These are phyloP conservation scores for Fusarium redolens DNA, from an alignment of 2,329 filamentous ascomycete species.

Conservation along the genomic window DNA sequence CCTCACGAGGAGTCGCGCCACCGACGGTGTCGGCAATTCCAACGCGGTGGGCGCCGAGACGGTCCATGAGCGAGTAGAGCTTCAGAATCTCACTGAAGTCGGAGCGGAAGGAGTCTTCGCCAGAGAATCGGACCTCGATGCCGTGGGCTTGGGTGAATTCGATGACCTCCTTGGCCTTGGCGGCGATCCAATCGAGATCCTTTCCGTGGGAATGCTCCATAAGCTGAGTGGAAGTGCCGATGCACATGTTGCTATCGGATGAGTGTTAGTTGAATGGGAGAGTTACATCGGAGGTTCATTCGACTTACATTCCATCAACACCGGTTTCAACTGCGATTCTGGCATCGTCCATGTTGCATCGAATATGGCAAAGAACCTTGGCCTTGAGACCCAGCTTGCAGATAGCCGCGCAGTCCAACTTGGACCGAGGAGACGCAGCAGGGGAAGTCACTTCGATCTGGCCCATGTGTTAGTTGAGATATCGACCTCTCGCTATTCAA, in stretches of 20 bases:
- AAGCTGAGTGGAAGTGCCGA: slow-evolving; percentile 85
- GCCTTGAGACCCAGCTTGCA: slow-evolving; percentile 93
- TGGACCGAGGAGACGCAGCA: slow-evolving; percentile 86
- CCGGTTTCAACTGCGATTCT: slow-evolving; percentile 84
- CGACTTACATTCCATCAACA: slow-evolving; percentile 56
- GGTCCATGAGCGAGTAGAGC: slow-evolving; percentile 85
- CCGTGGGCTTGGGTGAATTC: slow-evolving; percentile 34
- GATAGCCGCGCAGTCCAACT: slow-evolving; percentile 87
- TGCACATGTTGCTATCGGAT: slow-evolving; percentile 72
- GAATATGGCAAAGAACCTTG: slow-evolving; percentile 47
- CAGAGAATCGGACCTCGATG: slow-evolving; percentile 63
- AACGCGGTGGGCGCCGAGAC: slow-evolving; percentile 84
- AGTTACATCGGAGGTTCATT: not conserved
- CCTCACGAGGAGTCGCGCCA: slow-evolving; percentile 84
- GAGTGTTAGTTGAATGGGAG: not conserved
- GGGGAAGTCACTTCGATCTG: slow-evolving; percentile 81
- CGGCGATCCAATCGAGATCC: slow-evolving; percentile 90
- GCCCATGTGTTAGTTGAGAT: not conserved
- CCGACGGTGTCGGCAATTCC: slow-evolving; percentile 97
- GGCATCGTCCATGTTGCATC: slow-evolving; percentile 61
- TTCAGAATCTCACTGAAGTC: slow-evolving; percentile 81
- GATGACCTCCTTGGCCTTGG: slow-evolving; percentile 53
- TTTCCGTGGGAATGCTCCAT: slow-evolving; percentile 90
- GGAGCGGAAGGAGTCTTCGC: slow-evolving; percentile 87
- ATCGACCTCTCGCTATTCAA: fast-evolving